A percentile compares a stretch with the other conserved stretches of the same genome.
phyloP scores from a whole-genome alignment of 306 rosid species.

The Mimosa pudica region DNA sequence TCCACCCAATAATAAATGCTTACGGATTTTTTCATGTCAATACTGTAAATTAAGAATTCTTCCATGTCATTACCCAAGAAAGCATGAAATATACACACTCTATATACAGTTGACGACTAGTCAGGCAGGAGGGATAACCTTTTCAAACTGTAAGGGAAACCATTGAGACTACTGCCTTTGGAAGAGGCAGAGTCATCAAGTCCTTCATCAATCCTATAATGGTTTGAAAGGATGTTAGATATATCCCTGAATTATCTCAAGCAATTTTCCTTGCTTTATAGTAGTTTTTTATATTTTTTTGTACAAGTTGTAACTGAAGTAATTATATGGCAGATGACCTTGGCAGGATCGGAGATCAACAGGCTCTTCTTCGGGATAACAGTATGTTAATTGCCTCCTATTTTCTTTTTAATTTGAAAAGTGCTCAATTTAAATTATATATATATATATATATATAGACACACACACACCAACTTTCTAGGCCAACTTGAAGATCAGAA shows the following conservation, averaged over 20 bases:
- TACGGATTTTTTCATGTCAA: background rate
- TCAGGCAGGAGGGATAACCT: slow-evolving; percentile 78
- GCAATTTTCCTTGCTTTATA: slow-evolving; percentile 49
- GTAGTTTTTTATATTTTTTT: slow-evolving; percentile 39
- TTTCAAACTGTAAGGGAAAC: slow-evolving; percentile 44
- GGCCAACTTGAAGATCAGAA: background rate
- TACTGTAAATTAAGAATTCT: background rate
- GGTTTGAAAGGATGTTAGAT: slow-evolving; percentile 70
- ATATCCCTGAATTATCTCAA: slow-evolving; percentile 39
- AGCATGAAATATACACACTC: background rate
- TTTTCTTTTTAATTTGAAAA: background rate
- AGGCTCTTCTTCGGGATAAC: slow-evolving; percentile 77
- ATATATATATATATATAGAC: too few species aligned
- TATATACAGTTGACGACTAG: slow-evolving; percentile 25
- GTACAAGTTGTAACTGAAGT: slow-evolving; percentile 69
- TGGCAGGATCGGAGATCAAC: slow-evolving; percentile 67
- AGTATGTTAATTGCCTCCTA: slow-evolving; percentile 82
- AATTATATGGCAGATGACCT: slow-evolving; percentile 60
- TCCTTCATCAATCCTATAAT: slow-evolving; percentile 32
- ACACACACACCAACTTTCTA: too few species aligned
- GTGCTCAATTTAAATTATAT: background rate
- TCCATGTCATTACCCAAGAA: background rate
- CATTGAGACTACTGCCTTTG: slow-evolving; percentile 27
- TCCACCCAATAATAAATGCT: background rate
- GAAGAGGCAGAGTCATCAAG: slow-evolving; percentile 48